Evolutionary conservation across 2,329 filamentous ascomycete genomes (phyloP), one percentile per base, ranked within the genome.

Genomic region (Didymella pinodella): DNA sequence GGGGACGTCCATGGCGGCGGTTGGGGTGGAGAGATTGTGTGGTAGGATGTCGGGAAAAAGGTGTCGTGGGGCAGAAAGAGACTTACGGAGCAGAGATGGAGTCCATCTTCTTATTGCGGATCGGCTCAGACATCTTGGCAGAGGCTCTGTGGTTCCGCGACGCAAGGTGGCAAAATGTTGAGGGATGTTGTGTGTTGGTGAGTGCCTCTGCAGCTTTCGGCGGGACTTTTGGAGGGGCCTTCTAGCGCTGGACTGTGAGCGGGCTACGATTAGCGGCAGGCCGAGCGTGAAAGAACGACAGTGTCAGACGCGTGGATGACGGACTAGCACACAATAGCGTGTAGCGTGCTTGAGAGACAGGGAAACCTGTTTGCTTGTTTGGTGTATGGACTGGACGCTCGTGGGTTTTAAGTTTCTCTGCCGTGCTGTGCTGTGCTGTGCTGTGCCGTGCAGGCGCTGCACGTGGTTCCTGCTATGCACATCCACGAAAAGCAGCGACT

Each of bases 71-170:
- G 68, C 64, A 65, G 45, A 60, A 61, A 65, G 56, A 62, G 64
- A 84, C 86, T 82, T 83, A 89, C 87, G 87, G 87, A 66, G 87
- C 87, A 66, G 85, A 82, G 68, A 83, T 82, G 69, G 84, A 81
- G 72, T 87, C 85, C 65, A 84, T 77, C 78, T 86, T 87, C 81
- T 87, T 88, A 78, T 88, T 89, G 78, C 85, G 85, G 78, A 88
- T 88, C 69, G 86, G 86, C 75, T 89, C 87, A 77, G 87, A 88
- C 87, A 89, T 89, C 66, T 64, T 80, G 70, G 65, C 67, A 67
- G 58, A 57, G 65, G 60, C 44, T 65, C 60, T 61, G 60, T 65
- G 68, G 62, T 64, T 65, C 66, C 62, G 68, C 58, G 65, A 57
- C 58, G 61, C 60, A 56, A 63, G 56, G 70, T 67, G 65, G 68